Base-by-base conservation (phyloP, 2,329 filamentous ascomycete species). In the Clonostachys chloroleuca region DNA sequence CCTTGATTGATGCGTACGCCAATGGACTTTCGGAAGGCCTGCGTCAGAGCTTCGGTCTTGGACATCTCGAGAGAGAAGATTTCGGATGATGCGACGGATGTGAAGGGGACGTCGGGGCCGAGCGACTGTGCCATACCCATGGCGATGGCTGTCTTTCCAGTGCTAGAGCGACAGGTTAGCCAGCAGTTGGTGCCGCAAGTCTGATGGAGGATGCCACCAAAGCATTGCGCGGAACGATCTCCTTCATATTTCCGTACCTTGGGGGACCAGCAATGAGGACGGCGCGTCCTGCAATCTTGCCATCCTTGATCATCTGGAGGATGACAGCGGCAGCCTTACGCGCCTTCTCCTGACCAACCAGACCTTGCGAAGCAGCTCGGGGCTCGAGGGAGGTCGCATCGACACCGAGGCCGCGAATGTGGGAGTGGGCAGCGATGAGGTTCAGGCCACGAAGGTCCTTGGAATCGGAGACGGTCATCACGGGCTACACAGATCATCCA, bases 51-150 rank as follows among this genome's bases (percentile, higher is more conserved):
- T 70, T 99, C 94, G 36, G 94, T 99, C 75, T 99, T 99, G 59
- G 91, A 96, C 92, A 99, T 97, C 70, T 99, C 94, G 62, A 97
- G 81, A 24, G 92, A 96, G 74, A 96, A 99, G 61, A 99, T 96
- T 68, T 99, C 94, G 49, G 92, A 96, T 13, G 92, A 91, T 40
- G 94, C 90, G 53, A 97, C 85, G 71, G 91, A 92, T 18, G 94
- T 99, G 67, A 99, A 99, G 5, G 94, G 94, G 3, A 96, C 92
- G 65, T 99, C 94, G 43, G 91, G 72, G 42, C 92, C 94, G 45
- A 99, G 81, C 33, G 92, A 95, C 67, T 99, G 94, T 36, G 94
- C 87, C 92, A 99, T 96, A 43, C 92, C 94, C 88, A 96, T 97
- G 45, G 94, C 94, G 58, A 99, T 95, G 43, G 94, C 94, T 1